phyloP scores from a whole-genome alignment of 75 land plant genomes.

The Cupressus sempervirens region DNA sequence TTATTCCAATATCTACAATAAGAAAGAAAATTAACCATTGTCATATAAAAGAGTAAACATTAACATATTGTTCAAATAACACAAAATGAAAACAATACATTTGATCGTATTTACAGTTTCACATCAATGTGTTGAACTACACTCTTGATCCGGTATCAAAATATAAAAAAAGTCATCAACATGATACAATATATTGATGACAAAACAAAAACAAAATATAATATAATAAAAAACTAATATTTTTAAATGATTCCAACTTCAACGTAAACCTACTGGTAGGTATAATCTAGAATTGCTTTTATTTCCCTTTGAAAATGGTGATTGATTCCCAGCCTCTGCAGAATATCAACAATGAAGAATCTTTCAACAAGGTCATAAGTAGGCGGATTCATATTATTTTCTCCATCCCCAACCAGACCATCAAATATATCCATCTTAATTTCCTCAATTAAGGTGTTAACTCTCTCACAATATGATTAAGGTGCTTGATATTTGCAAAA shows the following conservation, averaged over 20 bases:
- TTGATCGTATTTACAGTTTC: too few species aligned
- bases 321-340: not conserved
- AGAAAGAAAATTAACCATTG: too few species aligned
- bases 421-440: not conserved
- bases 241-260: not conserved
- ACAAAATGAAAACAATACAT: too few species aligned
- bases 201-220: too few species aligned
- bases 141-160: too few species aligned
- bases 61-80: too few species aligned
- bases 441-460: not conserved
- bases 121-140: too few species aligned
- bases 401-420: not conserved
- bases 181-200: too few species aligned
- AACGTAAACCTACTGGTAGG: not conserved
- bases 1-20: not conserved
- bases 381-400: too few species aligned
- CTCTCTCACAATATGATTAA: not conserved
- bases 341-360: not conserved
- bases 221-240: too few species aligned
- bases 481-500: not conserved
- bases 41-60: not conserved
- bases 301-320: not conserved
- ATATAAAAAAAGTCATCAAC: too few species aligned
- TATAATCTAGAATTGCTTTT: not conserved
- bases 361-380: not conserved